Evolutionary conservation across 176 grass and related monocot species (phyloP), one percentile per base, ranked within the genome.

Genomic region (Tillandsia leiboldiana): DNA sequence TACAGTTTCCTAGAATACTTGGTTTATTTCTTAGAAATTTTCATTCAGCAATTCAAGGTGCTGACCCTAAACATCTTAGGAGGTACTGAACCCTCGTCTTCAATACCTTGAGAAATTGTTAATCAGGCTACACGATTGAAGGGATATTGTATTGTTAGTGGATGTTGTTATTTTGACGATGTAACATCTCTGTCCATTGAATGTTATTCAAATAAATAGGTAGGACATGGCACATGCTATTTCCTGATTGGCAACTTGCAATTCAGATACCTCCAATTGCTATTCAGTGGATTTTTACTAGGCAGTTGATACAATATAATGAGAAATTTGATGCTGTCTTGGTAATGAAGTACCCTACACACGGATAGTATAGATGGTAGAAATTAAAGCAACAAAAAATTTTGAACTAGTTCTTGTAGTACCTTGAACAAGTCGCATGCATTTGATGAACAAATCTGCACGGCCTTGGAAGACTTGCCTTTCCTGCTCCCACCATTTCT

Each of bases 341-440:
- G 56, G 14, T 61, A 61, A 18, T 61, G 56, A 8, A 22, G 56
- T 18, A 9, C n/a, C 15, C 17, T 61, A 20, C 0, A 61, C 22
- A 15, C 4, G 22, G 56, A 61, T 10, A 9, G 0, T 61, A 17
- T 57, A 1, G 22, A 20, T 10, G 3, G 15, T 61, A 61, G 56
- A 83, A 61, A 76, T 12, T 51, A 49, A 52, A 26, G 1, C 48
- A 14, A 73, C 50, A 26, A 51, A 17, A 73, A 49, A 68, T 62
- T 61, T 10, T 66, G 33, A 23, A 27, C 12, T 2, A 70, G 11
- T 48, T 24, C 10, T 5, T 73, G 50, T 18, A 61, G 11, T 88
- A 92, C 89, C 89, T 92, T 92, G 89, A 83, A 92, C 74, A 61
- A 88, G 79, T 51, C 67, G 82, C 89, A 92, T 92, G 51, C 82